Evolutionary conservation across 208 protist species (phyloP).

Genomic region (Strigomonas culicis): DNA sequence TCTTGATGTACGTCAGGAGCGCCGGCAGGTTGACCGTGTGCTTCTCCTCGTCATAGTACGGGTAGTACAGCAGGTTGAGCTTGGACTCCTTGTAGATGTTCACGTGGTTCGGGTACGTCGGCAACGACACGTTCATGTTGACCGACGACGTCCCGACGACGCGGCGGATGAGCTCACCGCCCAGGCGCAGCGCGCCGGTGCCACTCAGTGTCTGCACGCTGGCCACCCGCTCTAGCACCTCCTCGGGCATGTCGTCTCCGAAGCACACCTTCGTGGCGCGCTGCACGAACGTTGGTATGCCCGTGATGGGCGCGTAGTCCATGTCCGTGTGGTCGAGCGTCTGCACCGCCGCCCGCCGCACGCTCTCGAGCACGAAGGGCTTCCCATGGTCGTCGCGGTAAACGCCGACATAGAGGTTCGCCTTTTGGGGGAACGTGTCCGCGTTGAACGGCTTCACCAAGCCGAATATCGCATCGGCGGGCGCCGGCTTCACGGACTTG

Average conservation of each 20-base stretch:
- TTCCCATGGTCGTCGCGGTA: conserved; percentile 93
- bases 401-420: conserved; percentile 96
- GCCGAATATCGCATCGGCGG: conserved; percentile 72
- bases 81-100: conserved; percentile 60
- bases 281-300: conserved; percentile 76
- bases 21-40: conserved; percentile 62
- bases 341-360: conserved; percentile 62
- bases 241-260: conserved; percentile 48
- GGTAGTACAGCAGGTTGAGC: conserved; percentile 42
- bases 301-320: conserved; percentile 96
- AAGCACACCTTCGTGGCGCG: conserved; percentile 83
- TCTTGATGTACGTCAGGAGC: conserved; percentile 58
- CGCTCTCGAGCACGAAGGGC: conserved; percentile 89
- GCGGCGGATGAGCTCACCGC: conserved; percentile 45
- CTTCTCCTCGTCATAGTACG: conserved; percentile 68
- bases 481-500: conserved; percentile 35
- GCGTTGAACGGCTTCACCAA: conserved; percentile 47
- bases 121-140: conserved; percentile 52
- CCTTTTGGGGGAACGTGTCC: conserved; percentile 88
- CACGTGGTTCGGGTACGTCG: conserved; percentile 78
- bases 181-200: conserved; percentile 75
- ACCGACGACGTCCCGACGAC: conserved; percentile 19
- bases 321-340: conserved; percentile 43
- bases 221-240: conserved; percentile 47
- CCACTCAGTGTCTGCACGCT: conserved; percentile 78